Evolutionary conservation across 257 asterid genomes (phyloP), one percentile per base, ranked within the genome.

Genomic region (Perilla frutescens): DNA sequence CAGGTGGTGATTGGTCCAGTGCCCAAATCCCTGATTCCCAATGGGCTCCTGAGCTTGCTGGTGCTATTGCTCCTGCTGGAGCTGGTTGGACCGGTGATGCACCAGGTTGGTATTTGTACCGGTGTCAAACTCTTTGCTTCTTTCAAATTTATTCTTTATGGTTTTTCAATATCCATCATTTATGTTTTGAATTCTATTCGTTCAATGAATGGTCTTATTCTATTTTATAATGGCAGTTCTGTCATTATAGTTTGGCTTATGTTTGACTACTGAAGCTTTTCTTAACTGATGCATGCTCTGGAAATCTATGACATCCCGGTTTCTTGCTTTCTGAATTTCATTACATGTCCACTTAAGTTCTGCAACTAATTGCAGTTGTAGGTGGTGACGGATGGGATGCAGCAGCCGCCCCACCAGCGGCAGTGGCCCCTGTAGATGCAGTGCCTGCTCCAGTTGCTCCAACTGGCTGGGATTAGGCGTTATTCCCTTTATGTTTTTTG

Each of bases 371-470:
- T 81, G 39, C 80, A 77, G 83, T 53, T 7, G 81, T 34, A 1
- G 76, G 64, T 7, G 80, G 47, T 29, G 87, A 75, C 4, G 94
- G 90, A 65, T 88, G 89, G 88, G 90, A 88, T 9, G 63, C 80
- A 8, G 80, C 84, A 36, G 85, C 85, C 11, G 72, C 90, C n/a
- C 87, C 94, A 8, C 62, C 84, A 26, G 11, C 10, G 41, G 87
- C 75, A 3, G 84, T 66, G 14, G 75, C 85, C 7, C 84, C 76
- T 0, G 72, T 10, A 1, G 85, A 62, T 9, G 68, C 20, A 43
- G 72, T 8, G 9, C 61, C 80, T 0, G 55, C 11, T 34, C 80
- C 51, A 9, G 5, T 44, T 72, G 78, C 77, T 36, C 41, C 84
- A 12, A 63, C 50, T 31, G 87, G 84, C 62, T 82, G 87, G 87